Conservation (phyloP, 352 stramenopile species). For the Phytophthora agathidicida region DNA sequence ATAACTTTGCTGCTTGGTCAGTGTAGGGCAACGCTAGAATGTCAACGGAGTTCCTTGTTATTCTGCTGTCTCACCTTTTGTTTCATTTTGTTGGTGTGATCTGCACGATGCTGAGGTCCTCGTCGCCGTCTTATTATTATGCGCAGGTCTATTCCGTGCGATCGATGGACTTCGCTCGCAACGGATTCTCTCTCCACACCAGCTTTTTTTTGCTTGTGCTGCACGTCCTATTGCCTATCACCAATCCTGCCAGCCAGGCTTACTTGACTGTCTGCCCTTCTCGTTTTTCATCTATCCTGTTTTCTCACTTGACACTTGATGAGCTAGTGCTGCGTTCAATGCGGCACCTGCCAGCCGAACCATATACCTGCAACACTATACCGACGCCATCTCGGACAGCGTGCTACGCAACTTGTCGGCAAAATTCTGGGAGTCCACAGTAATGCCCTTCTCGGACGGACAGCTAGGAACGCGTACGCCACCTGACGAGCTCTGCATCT, state of each 20-base stretch:
- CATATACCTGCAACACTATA: background rate
- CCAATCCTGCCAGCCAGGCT: constrained; percentile 4
- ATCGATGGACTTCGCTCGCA: constrained; percentile 4
- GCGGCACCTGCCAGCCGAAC: background rate
- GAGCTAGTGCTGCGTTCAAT: constrained; percentile 1
- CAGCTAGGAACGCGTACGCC: constrained; percentile 82
- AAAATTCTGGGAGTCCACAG: constrained; percentile 81
- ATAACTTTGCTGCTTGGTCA: constrained; percentile 5
- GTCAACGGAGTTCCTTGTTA: constrained; percentile 31
- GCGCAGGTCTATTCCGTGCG: constrained; percentile 33
- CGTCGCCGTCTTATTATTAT: constrained; percentile 19
- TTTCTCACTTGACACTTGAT: background rate
- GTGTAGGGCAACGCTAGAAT: constrained; percentile 22
- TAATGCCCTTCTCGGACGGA: constrained; percentile 68
- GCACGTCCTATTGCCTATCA: constrained; percentile 35
- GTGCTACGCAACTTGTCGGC: constrained; percentile 82
- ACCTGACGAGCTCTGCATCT: constrained; percentile 82
- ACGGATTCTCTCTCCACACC: constrained; percentile 7
- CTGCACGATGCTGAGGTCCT: constrained; percentile 16
- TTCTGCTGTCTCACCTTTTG: constrained; percentile 12
- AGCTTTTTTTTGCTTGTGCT: constrained; percentile 14
- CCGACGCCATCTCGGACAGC: constrained; percentile 88
- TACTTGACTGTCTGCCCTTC: constrained; percentile 10
- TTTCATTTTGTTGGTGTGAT: constrained; percentile 3
- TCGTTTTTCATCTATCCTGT: constrained; percentile 10